phyloP scores from a whole-genome alignment of 2,329 filamentous ascomycete species.

The Diaporthe helianthi region DNA sequence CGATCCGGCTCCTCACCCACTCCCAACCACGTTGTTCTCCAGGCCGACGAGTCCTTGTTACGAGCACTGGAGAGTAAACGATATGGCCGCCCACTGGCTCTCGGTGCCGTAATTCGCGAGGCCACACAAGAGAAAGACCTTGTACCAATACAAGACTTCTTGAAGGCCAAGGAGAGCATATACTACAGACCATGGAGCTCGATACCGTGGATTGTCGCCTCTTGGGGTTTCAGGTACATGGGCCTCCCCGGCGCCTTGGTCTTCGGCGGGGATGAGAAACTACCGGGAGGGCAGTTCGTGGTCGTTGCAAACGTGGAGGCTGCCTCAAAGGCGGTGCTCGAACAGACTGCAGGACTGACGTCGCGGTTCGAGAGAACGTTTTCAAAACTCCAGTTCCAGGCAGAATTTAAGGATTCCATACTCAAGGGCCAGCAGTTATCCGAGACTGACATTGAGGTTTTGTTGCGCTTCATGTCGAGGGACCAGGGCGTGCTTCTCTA shows the following conservation, averaged over 20 bases:
- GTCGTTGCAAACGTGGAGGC: slow-evolving; percentile 69
- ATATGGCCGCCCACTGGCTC: slow-evolving; percentile 80
- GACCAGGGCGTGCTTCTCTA: slow-evolving; percentile 67
- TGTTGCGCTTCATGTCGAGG: slow-evolving; percentile 73
- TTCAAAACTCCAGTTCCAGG: slow-evolving; percentile 69
- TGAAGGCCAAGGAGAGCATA: slow-evolving; percentile 70
- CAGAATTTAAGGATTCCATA: slow-evolving; percentile 61
- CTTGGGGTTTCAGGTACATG: slow-evolving; percentile 77
- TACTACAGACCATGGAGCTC: slow-evolving; percentile 74
- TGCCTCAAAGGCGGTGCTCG: slow-evolving; percentile 61
- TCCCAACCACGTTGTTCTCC: slow-evolving; percentile 59
- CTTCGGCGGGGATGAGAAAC: slow-evolving; percentile 55
- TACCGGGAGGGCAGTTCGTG: slow-evolving; percentile 70
- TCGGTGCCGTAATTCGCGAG: slow-evolving; percentile 80
- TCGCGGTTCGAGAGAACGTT: slow-evolving; percentile 72
- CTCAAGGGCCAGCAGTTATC: slow-evolving; percentile 60
- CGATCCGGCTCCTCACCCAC: slow-evolving; percentile 40
- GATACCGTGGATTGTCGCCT: slow-evolving; percentile 72
- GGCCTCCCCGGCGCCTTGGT: slow-evolving; percentile 62
- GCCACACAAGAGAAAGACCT: slow-evolving; percentile 73
- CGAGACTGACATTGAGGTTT: slow-evolving; percentile 69
- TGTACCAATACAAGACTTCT: slow-evolving; percentile 74
- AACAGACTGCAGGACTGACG: slow-evolving; percentile 50
- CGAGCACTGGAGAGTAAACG: slow-evolving; percentile 76
- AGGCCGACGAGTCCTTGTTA: slow-evolving; percentile 68